phyloP scores from a whole-genome alignment of 2,329 filamentous ascomycete genomes.

The Purpureocillium takamizusanense region DNA sequence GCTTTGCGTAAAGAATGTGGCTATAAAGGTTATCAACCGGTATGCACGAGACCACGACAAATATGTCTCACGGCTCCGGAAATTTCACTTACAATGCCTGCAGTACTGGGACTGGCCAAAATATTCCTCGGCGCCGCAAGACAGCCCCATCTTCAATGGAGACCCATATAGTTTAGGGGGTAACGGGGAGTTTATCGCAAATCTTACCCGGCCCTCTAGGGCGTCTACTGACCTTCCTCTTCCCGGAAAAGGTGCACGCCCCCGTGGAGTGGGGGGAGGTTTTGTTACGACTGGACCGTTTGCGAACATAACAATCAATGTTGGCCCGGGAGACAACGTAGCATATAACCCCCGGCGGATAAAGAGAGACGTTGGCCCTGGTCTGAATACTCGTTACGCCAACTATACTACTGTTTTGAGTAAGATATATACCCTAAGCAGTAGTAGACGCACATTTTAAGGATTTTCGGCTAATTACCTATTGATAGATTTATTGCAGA shows the following conservation, averaged over 20 bases:
- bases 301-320: conserved; percentile 23
- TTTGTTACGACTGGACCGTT: conserved; percentile 38
- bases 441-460: no score
- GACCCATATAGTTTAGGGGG: conserved; percentile 34
- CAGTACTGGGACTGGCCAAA: conserved; percentile 41
- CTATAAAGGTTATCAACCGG: conserved; percentile 19
- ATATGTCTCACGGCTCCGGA: no score
- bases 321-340: conserved; percentile 20
- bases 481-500: neutral
- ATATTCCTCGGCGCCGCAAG: conserved; percentile 30
- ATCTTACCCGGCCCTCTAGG: no score
- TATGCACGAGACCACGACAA: neutral
- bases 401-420: neutral
- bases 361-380: conserved; percentile 8
- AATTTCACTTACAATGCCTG: no score
- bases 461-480: no score
- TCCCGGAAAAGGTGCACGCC: conserved; percentile 6
- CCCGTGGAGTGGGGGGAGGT: conserved; percentile 38
- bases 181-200: conserved; percentile 27
- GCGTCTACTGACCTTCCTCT: no score
- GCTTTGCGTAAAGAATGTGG: conserved; percentile 20
- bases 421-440: no score
- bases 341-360: conserved; percentile 26
- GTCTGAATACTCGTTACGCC: neutral
- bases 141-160: conserved; percentile 44